Base-by-base conservation (phyloP, 176 grass and related monocot genomes). In the Avena eriantha region DNA sequence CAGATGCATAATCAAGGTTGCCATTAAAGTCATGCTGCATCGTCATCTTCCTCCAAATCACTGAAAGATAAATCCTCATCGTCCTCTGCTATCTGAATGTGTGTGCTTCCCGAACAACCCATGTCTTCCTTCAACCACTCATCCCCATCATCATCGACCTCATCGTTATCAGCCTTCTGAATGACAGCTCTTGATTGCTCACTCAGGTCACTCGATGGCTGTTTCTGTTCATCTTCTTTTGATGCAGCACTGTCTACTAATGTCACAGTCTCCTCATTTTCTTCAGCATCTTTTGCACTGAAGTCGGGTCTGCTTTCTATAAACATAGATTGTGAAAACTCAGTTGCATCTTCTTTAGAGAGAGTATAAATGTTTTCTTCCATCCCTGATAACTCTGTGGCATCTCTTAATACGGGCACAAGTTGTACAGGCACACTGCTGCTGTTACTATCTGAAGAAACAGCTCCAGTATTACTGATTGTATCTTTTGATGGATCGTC, bases 21-120 rank as follows among this genome's bases (percentile, higher is more conserved):
- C 22, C 60, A 5, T 3, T 31, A 59, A 53, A 81, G 53, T 87
- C 69, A 93, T 68, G 83, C 65, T 9, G 50, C 92, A 73, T 93
- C 92, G 1, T 97, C 95, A 3, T 97, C 92, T 60, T 97, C 95
- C 84, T 97, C 95, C 41, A 97, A 85, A 87, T 97, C 95, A 88
- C 95, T 97, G 24, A 97, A 97, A 14, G 95, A 97, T 54, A 97
- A 66, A 66, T 91, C 93, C 54, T 97, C 92, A 36, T 97, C 92
- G 22, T 97, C 87, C 31, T 91, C 88, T 53, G 22, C 88, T 56
- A 93, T 86, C 21, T 89, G 90, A 76, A 93, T 77, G 18, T 45
- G 24, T 0, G 80, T 85, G 86, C 66, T 87, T 78, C 75, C 81
- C 35, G 83, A 19, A 71, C n/a, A 83, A 69, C 77, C 88, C 3